phyloP scores from a whole-genome alignment of 768 basidiomycete genomes.

The Collybiopsis luxurians region DNA sequence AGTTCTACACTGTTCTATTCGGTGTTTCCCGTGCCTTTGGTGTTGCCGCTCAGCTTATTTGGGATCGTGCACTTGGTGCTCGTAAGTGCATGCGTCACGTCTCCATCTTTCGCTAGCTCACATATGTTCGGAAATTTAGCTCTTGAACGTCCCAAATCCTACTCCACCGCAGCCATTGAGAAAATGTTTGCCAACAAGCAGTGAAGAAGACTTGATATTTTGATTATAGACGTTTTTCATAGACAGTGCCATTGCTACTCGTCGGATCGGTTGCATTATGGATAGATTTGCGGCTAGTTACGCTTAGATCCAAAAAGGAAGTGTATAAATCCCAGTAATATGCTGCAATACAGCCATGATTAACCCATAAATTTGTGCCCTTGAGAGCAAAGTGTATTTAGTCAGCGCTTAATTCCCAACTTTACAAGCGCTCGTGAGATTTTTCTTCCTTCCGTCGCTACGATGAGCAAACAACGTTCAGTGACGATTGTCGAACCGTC shows the following conservation, averaged over 20 bases:
- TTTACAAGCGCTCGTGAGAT: neutral
- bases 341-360: neutral
- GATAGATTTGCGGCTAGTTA: constrained; percentile 1
- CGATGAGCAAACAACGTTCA: neutral
- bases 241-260: neutral
- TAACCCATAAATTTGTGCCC: too few relatives aligned
- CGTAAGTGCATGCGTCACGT: constrained; percentile 46
- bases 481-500: neutral
- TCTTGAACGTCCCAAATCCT: constrained; percentile 89
- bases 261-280: neutral
- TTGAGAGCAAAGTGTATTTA: too few relatives aligned
- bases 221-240: neutral
- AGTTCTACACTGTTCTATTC: constrained; percentile 97
- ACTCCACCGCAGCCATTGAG: constrained; percentile 76
- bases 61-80: constrained; percentile 92
- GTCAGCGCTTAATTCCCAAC: too few relatives aligned
- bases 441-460: neutral
- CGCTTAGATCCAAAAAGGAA: neutral
- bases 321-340: neutral
- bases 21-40: constrained; percentile 95
- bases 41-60: constrained; percentile 85
- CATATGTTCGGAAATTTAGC: constrained; percentile 35
- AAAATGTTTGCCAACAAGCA: constrained; percentile 70
- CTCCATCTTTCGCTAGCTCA: neutral
- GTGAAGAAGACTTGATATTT: neutral